Percentiles rank a stretch among this genome's conserved stretches.
These are phyloP conservation scores for Pseudocercospora pini-densiflorae DNA, from an alignment of 2,329 filamentous ascomycete species.

Conservation along the genomic window DNA sequence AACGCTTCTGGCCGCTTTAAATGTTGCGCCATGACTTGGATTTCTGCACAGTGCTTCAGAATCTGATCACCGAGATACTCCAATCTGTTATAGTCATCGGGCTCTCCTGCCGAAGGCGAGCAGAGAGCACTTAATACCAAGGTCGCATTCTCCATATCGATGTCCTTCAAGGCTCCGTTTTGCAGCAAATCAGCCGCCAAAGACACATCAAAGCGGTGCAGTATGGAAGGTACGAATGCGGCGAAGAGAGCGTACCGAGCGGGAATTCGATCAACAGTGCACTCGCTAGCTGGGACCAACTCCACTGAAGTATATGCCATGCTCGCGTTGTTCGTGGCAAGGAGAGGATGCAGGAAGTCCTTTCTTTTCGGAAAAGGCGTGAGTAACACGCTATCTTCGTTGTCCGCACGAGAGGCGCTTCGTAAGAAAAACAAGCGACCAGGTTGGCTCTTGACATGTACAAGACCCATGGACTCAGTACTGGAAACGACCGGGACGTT, in stretches of 20 bases:
- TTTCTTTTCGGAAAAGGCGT: constrained; percentile 56
- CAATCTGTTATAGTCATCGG: constrained; percentile 76
- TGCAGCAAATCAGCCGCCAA: constrained; percentile 67
- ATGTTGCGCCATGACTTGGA: constrained; percentile 66
- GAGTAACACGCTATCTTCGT: constrained; percentile 13
- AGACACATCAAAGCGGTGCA: constrained; percentile 69
- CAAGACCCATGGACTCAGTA: constrained; percentile 20
- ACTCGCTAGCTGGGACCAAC: constrained; percentile 54
- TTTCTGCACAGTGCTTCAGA: constrained; percentile 73
- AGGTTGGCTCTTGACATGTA: constrained; percentile 22
- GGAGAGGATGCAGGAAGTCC: constrained; percentile 61
- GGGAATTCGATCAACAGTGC: constrained; percentile 54
- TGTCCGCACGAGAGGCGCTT: background rate
- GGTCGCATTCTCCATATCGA: constrained; percentile 58
- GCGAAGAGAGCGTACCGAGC: constrained; percentile 53
- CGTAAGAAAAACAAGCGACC: constrained; percentile 28
- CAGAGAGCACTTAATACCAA: constrained; percentile 73
- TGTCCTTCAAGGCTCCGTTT: constrained; percentile 54
- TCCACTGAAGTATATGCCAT: constrained; percentile 49
- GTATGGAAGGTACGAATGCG: constrained; percentile 72
- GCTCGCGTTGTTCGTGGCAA: constrained; percentile 20
- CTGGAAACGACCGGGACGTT: background rate
- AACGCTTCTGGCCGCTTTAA: constrained; percentile 76
- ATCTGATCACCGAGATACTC: constrained; percentile 88
- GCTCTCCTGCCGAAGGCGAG: constrained; percentile 63